Conservation (phyloP, 331 rosid species). For the Malus hybrid region DNA sequence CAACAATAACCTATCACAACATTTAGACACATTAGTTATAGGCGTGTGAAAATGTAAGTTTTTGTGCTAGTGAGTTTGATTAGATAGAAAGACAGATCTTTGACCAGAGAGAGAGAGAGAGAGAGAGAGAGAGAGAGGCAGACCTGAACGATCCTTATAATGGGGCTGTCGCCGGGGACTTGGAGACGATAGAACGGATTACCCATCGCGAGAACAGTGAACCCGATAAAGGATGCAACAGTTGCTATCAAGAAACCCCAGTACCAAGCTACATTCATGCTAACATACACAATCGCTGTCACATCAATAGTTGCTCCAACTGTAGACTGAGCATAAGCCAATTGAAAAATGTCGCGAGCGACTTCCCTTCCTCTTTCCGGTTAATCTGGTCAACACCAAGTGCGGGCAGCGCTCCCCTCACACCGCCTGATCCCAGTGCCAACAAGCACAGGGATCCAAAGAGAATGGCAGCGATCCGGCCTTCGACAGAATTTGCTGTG, state of each 20-base stretch:
- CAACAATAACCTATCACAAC: slow-evolving; percentile 43
- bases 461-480: slow-evolving; percentile 43
- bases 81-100: too few relatives aligned
- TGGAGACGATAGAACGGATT: slow-evolving; percentile 60
- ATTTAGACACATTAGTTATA: neutral
- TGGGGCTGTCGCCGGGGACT: slow-evolving; percentile 56
- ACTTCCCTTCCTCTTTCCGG: slow-evolving; percentile 54
- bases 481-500: slow-evolving; percentile 48
- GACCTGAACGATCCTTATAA: slow-evolving; percentile 49
- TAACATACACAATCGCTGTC: slow-evolving; percentile 64
- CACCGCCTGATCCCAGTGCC: slow-evolving; percentile 76
- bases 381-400: slow-evolving; percentile 84
- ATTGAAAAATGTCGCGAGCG: slow-evolving; percentile 63
- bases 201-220: slow-evolving; percentile 51
- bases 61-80: neutral
- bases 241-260: slow-evolving; percentile 72
- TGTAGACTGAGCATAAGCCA: slow-evolving; percentile 57
- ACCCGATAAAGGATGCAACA: slow-evolving; percentile 49
- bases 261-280: slow-evolving; percentile 52
- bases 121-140: neutral
- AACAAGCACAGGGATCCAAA: slow-evolving; percentile 47
- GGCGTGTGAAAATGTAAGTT: neutral
- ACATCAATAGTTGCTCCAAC: slow-evolving; percentile 64
- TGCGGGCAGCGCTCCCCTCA: slow-evolving; percentile 67
- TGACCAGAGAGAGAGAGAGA: too few relatives aligned